Percentiles rank a stretch among this genome's conserved stretches.
Evolutionary conservation across 805 yeast genomes (phyloP).

Genomic region (Wilhelminamyces savonicus): DNA sequence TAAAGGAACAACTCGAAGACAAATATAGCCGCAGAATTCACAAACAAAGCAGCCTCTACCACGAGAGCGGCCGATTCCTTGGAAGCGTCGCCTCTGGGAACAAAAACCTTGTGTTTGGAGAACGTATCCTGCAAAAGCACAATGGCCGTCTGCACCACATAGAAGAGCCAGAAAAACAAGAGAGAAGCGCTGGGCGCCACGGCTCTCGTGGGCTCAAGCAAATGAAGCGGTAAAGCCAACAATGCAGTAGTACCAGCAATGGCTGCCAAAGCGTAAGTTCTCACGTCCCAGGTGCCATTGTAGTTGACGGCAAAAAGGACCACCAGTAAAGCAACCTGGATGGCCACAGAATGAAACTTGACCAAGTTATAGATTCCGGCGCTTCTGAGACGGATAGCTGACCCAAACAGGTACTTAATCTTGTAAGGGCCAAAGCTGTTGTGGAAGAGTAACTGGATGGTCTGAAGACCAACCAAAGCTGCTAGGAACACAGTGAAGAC

Average conservation of each 20-base stretch:
- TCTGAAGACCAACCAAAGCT: conserved; percentile 7
- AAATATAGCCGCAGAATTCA: conserved; percentile 8
- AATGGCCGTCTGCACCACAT: conserved; percentile 5
- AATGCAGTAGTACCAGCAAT: conserved; percentile 5
- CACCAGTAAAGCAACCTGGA: conserved; percentile 7
- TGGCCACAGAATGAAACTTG: conserved; percentile 10
- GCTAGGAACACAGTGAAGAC: conserved; percentile 3
- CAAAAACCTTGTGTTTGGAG: conserved; percentile 12
- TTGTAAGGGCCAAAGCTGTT: conserved; percentile 10
- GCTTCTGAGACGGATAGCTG: conserved; percentile 8
- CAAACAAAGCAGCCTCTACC: conserved; percentile 1
- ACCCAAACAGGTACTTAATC: conserved; percentile 15
- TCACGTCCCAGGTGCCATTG: neutral
- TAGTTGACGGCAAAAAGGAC: conserved; percentile 1
- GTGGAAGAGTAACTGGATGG: conserved; percentile 3
- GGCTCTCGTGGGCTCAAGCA: conserved; percentile 15
- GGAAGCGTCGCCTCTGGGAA: conserved; percentile 2
- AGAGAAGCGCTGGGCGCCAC: conserved; percentile 15
- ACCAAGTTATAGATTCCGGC: conserved; percentile 12
- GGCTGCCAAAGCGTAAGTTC: conserved; percentile 3
- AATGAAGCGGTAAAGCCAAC: conserved; percentile 17
- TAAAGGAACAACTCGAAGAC: conserved; percentile 13
- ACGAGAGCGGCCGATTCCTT: neutral
- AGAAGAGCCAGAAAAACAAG: conserved; percentile 16
- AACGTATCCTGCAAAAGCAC: conserved; percentile 13